These are phyloP conservation scores for Cichorium intybus DNA, from an alignment of 140 eudicot genomes.

Conservation along the genomic window DNA sequence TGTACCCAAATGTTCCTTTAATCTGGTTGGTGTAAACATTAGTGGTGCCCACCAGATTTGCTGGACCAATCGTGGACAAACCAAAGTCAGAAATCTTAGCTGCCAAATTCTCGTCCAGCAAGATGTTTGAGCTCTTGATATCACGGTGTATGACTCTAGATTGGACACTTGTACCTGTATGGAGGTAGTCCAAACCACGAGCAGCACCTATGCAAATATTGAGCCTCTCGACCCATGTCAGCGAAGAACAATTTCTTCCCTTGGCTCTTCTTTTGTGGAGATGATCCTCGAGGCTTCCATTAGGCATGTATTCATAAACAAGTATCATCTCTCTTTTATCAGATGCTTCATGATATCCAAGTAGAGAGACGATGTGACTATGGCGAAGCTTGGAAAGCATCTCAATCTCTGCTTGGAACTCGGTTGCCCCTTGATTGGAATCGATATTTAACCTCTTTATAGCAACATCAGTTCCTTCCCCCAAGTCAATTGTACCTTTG, in stretches of 20 bases:
- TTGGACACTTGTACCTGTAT: constrained; percentile 35
- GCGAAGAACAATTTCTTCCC: not conserved
- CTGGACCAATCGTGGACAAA: constrained; percentile 30
- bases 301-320: constrained; percentile 36
- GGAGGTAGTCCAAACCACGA: constrained; percentile 46
- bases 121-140: constrained; percentile 37
- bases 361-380: constrained; percentile 36
- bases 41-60: constrained; percentile 21
- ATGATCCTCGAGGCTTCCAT: constrained; percentile 38
- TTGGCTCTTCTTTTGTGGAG: constrained; percentile 24
- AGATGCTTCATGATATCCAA: constrained; percentile 34
- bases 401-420: constrained; percentile 36
- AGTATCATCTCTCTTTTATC: constrained; percentile 31
- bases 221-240: constrained; percentile 35
- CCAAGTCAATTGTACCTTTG: constrained; percentile 25
- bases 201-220: constrained; percentile 39
- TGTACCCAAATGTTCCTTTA: constrained; percentile 40
- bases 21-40: constrained; percentile 26
- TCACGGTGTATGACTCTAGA: constrained; percentile 39
- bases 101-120: constrained; percentile 22
- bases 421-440: constrained; percentile 33
- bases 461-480: constrained; percentile 18
- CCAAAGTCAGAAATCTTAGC: constrained; percentile 39
- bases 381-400: constrained; percentile 45
- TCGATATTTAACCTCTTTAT: constrained; percentile 26